Conservation (phyloP, 192 early-diverging fungal species). For the Entomortierella parvispora region DNA sequence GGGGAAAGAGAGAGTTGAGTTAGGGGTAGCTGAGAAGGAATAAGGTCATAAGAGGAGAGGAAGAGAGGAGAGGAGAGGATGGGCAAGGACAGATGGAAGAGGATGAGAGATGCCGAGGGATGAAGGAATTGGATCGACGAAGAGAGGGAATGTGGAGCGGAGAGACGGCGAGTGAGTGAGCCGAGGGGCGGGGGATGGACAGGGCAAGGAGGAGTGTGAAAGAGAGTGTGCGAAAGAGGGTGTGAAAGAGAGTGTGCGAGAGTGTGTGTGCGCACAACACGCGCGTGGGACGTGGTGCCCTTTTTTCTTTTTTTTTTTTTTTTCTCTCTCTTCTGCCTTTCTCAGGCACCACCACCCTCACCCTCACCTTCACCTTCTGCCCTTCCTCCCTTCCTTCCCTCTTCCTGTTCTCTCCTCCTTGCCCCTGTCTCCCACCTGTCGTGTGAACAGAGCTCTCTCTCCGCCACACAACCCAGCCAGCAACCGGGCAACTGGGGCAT, state of each 20-base stretch:
- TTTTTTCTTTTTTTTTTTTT: constrained; percentile 4
- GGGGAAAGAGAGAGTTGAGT: background rate
- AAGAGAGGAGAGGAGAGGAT: too few species aligned
- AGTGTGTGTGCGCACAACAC: background rate
- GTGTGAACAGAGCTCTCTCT: too few species aligned
- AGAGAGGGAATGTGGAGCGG: constrained; percentile 6
- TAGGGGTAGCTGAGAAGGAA: background rate
- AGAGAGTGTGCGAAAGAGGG: background rate
- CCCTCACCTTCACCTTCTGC: background rate
- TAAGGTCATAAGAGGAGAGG: background rate
- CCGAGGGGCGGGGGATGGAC: background rate
- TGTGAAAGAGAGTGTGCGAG: background rate
- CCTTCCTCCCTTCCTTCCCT: background rate
- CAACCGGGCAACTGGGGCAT: too few species aligned
- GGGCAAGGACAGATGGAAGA: background rate
- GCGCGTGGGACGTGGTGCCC: background rate
- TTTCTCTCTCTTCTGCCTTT: background rate
- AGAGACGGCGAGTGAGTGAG: background rate
- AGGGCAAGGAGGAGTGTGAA: background rate
- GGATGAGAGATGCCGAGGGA: background rate
- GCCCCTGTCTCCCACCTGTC: background rate
- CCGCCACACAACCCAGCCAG: too few species aligned
- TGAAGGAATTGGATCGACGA: background rate
- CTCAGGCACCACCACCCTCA: background rate
- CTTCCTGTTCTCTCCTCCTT: background rate